Base-by-base conservation (phyloP, 2,329 filamentous ascomycete genomes). In the Amesomyces nigricolor region DNA sequence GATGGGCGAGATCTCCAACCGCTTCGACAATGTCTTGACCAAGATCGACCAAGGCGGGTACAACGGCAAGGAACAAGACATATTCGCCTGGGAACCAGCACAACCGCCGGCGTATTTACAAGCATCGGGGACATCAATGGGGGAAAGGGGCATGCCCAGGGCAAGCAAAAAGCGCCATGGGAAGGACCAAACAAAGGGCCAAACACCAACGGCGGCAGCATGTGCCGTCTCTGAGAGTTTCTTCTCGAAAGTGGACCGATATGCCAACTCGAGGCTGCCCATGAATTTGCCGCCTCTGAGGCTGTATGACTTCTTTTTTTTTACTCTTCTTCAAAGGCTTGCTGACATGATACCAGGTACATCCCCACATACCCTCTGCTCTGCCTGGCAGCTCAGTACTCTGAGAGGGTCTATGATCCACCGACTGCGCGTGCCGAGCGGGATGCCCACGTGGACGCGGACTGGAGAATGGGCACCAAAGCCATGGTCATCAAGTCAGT, bases 401-500 rank as follows among this genome's bases (percentile, higher is more conserved):
- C 89, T 0, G 81, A 87, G 59, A 78, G 81, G 37, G 89, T 88
- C 2, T 95, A 95, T 68, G 77, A 80, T 42, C 78, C 79, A 37
- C 84, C 88, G 0, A 72, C 73, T 0, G 79, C 80, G 29, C 43
- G 48, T 1, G 73, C 77, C 19, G 87, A 91, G 68, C 77, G 78
- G 11, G 82, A 88, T 62, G 78, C 85, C 2, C 87, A 88, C 62
- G 78, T 94, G 37, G 78, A 84, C 37, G 82, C 87, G 3, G 83
- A 91, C 68, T 88, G 85, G 79, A 77, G 78, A 17, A 77, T 80
- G 3, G 88, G 88, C n/a, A 87, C 88, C 1, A 92, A 91, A 67
- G 87, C 89, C 22, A 92, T 92, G 85, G 83, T 88, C 14, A 85
- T 95, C 66, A 92, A 91, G 66, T 89, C 86, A 0, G 78, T 91